These are phyloP conservation scores for Ophiostoma ips DNA, from an alignment of 2,329 filamentous ascomycete genomes.

Conservation along the genomic window DNA sequence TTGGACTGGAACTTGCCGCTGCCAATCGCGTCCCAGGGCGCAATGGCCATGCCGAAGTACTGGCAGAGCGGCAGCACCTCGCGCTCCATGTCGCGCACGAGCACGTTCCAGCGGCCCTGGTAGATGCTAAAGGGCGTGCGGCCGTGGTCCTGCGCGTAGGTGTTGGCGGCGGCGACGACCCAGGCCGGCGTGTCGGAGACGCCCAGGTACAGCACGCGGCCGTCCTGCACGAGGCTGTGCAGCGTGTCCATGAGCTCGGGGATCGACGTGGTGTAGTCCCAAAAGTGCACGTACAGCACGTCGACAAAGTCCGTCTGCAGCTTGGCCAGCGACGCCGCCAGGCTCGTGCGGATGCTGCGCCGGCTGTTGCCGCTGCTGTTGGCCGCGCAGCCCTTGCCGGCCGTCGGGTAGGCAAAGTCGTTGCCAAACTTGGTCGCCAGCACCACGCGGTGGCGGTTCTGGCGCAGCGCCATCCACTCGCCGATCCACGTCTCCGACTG, in stretches of 20 bases:
- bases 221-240: conserved; percentile 26
- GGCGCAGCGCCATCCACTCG: conserved; percentile 38
- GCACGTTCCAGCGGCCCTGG: conserved; percentile 26
- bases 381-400: conserved; percentile 24
- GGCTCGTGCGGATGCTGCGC: conserved; percentile 26
- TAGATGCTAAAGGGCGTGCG: conserved; percentile 26
- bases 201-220: conserved; percentile 29
- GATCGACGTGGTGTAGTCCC: conserved; percentile 29
- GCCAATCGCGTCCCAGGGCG: conserved; percentile 47
- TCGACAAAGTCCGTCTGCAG: conserved; percentile 32
- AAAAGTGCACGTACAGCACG: conserved; percentile 31
- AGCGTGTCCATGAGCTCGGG: conserved; percentile 29
- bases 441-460: conserved; percentile 38
- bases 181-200: conserved; percentile 27
- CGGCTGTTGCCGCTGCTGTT: conserved; percentile 32
- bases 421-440: conserved; percentile 42
- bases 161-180: conserved; percentile 26
- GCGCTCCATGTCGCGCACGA: conserved; percentile 22
- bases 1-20: conserved; percentile 34
- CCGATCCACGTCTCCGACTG: conserved; percentile 44
- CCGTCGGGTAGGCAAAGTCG: conserved; percentile 26
- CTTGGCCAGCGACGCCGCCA: conserved; percentile 30
- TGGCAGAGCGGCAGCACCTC: conserved; percentile 30
- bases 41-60: conserved; percentile 34
- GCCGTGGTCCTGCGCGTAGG: conserved; percentile 22